A percentile compares a stretch with the other conserved stretches of the same genome.
Conservation (phyloP, 495 filamentous ascomycete genomes). For the Tuber brumale region DNA sequence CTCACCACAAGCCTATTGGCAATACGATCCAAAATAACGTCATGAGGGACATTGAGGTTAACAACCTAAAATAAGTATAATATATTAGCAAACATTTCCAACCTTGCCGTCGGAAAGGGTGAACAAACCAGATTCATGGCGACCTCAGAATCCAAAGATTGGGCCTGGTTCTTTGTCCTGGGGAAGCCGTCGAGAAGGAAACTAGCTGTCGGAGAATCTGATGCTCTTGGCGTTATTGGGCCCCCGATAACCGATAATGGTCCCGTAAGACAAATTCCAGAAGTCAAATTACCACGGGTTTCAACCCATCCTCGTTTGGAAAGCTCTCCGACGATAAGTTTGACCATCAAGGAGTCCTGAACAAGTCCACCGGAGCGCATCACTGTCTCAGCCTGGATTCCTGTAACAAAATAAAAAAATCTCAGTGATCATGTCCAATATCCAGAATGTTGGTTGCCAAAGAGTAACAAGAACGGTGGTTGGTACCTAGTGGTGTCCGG, state of each 20-base stretch:
- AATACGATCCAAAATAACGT: slow-evolving; percentile 82
- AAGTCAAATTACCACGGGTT: slow-evolving; percentile 39
- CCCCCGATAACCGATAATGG: slow-evolving; percentile 30
- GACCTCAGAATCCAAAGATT: slow-evolving; percentile 66
- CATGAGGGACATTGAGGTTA: slow-evolving; percentile 48
- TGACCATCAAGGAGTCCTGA: slow-evolving; percentile 81
- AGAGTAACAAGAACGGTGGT: neutral
- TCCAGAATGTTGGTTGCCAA: neutral
- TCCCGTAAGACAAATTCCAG: slow-evolving; percentile 41
- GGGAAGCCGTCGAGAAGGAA: slow-evolving; percentile 97
- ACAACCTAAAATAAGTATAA: slow-evolving; percentile 28
- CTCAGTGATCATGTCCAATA: slow-evolving; percentile 13
- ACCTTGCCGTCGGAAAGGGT: slow-evolving; percentile 39
- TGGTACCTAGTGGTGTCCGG: slow-evolving; percentile 71
- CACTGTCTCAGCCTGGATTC: slow-evolving; percentile 77
- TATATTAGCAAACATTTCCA: slow-evolving; percentile 8
- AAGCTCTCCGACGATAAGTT: slow-evolving; percentile 83
- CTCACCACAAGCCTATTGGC: slow-evolving; percentile 71
- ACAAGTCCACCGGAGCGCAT: slow-evolving; percentile 82
- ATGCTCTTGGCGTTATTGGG: slow-evolving; percentile 39
- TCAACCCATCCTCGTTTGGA: slow-evolving; percentile 74
- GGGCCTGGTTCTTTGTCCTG: slow-evolving; percentile 73
- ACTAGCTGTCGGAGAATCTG: slow-evolving; percentile 67
- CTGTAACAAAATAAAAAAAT: slow-evolving; percentile 44
- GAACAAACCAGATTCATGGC: slow-evolving; percentile 87